Conservation (phyloP, 2,329 filamentous ascomycete species). For the Aspergillus sp. region DNA sequence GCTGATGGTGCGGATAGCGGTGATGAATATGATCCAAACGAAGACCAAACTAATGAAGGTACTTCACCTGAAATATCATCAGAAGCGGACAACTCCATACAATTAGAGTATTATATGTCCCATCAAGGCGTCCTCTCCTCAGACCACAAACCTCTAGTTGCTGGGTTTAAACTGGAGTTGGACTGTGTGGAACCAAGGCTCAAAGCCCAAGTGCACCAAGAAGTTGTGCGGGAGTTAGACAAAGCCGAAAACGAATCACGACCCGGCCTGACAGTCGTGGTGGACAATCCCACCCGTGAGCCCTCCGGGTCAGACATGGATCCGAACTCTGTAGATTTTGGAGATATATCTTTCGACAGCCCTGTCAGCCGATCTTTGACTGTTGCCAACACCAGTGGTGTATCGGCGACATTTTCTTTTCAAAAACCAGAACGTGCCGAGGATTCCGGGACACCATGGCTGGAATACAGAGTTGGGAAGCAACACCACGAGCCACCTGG, state of each 20-base stretch:
- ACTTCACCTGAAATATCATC: slow-evolving; percentile 25
- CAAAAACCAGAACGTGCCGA: slow-evolving; percentile 61
- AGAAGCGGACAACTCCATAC: slow-evolving; percentile 49
- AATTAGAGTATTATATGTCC: slow-evolving; percentile 72
- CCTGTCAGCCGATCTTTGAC: slow-evolving; percentile 69
- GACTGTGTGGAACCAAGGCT: slow-evolving; percentile 82
- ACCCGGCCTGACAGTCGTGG: slow-evolving; percentile 77
- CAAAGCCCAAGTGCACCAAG: slow-evolving; percentile 78
- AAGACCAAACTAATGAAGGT: slow-evolving; percentile 48
- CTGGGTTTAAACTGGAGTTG: slow-evolving; percentile 80
- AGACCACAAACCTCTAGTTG: slow-evolving; percentile 89
- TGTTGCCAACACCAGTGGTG: slow-evolving; percentile 87
- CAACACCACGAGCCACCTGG: slow-evolving; percentile 42
- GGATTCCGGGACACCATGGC: slow-evolving; percentile 59
- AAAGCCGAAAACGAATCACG: slow-evolving; percentile 87
- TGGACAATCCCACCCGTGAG: slow-evolving; percentile 57
- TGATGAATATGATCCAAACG: slow-evolving; percentile 61
- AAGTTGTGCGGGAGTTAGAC: slow-evolving; percentile 85
- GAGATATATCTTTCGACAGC: slow-evolving; percentile 68
- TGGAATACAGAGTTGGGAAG: slow-evolving; percentile 65
- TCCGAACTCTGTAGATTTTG: slow-evolving; percentile 71
- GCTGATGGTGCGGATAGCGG: slow-evolving; percentile 62
- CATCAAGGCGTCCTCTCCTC: slow-evolving; percentile 89
- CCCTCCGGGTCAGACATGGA: slow-evolving; percentile 33
- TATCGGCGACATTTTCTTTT: slow-evolving; percentile 76